These are phyloP conservation scores for Didymella segeticola DNA, from an alignment of 2,329 filamentous ascomycete species.

Conservation along the genomic window DNA sequence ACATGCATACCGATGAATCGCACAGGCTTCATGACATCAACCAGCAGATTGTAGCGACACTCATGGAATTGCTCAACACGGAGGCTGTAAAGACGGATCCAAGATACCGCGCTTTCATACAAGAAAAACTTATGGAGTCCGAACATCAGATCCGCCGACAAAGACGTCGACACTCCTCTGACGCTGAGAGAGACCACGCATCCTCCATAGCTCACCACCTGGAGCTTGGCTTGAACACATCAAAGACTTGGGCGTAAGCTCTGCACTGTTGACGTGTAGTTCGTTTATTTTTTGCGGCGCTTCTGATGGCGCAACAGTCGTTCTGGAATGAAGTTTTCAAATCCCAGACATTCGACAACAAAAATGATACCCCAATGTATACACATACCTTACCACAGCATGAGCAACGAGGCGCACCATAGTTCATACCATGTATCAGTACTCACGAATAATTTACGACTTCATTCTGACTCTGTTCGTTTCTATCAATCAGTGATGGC, in stretches of 20 bases:
- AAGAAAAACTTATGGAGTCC: conserved; percentile 60
- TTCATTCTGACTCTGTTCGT: neutral
- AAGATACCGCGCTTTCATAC: conserved; percentile 57
- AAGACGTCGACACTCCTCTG: conserved; percentile 48
- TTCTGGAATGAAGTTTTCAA: conserved; percentile 43
- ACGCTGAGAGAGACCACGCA: conserved; percentile 43
- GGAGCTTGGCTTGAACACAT: conserved; percentile 35
- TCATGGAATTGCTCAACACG: conserved; percentile 63
- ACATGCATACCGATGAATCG: conserved; percentile 51
- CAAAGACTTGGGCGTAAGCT: conserved; percentile 37
- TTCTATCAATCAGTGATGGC: too few species aligned
- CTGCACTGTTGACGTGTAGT: neutral
- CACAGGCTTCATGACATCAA: conserved; percentile 58
- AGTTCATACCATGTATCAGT: neutral
- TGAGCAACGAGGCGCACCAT: neutral
- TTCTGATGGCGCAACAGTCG: conserved; percentile 24
- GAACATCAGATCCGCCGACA: conserved; percentile 58
- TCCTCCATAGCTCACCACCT: conserved; percentile 46
- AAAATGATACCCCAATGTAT: conserved; percentile 20
- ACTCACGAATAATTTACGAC: neutral
- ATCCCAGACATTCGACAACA: conserved; percentile 28
- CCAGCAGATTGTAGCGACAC: conserved; percentile 60
- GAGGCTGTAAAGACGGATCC: conserved; percentile 57
- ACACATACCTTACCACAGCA: neutral
- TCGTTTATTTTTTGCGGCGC: neutral